Evolutionary conservation across 2,329 filamentous ascomycete species (phyloP), one percentile per base, ranked within the genome.

Genomic region (Cladophialophora bantiana): DNA sequence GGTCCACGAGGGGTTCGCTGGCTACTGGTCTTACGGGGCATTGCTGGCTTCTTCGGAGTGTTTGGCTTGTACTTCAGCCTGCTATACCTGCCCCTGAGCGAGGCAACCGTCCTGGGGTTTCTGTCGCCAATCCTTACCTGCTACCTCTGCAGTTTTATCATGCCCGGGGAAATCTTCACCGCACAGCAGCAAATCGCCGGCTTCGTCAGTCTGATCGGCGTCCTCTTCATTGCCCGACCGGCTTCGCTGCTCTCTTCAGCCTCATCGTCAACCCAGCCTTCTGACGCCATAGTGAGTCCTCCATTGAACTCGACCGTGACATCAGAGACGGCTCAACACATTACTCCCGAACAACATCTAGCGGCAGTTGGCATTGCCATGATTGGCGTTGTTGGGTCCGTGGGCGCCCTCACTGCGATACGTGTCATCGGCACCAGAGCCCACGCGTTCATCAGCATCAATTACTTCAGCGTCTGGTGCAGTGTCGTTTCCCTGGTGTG

Each of bases 41-140:
- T 91, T 1, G 84, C 84, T 35, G 93, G 93, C 12, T 89, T 90
- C 78, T 90, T 92, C 75, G 92, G 92, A 10, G 89, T 96, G 3
- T 94, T 89, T 76, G 90, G 90, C 40, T 86, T 95, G 79, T 96
- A 89, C 72, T 89, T 89, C 73, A 89, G 87, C 7, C 80, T 91
- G 65, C 85, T 91, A 75, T 96, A 96, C 73, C 85, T 97, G 2
- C 91, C 92, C 0, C 84, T 97, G 1, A 90, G 92, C 15, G 93
- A 97, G 76, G 93, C 93, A 1, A 95, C 92, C 0, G 93, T 97
- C 38, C 90, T 97, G 61, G 95, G 92, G 7, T 97, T 97, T 75
- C 84, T 97, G 5, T 87, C 90, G 0, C 94, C 94, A 0, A 90
- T 89, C 13, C 83, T 96, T 5, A 87, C 92, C 20, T 92, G 91